Conservation (phyloP, 306 rosid genomes). For the Aeschynomene evenia region DNA sequence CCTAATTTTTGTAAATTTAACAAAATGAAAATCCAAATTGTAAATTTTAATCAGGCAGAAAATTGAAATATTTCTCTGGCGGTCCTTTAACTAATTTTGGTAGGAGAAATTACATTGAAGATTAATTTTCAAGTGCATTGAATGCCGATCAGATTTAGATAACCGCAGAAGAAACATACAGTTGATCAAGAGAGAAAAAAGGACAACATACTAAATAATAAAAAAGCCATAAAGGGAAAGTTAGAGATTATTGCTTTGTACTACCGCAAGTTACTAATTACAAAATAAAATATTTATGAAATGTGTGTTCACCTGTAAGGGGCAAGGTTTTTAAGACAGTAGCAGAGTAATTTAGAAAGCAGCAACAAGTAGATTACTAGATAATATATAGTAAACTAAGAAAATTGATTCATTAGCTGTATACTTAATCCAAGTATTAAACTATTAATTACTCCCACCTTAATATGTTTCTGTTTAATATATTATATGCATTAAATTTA, state of each 20-base stretch:
- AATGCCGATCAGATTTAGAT: background rate
- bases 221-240: background rate
- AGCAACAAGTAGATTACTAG: background rate
- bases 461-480: background rate
- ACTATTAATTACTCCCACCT: background rate
- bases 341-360: background rate
- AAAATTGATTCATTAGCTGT: too few species aligned
- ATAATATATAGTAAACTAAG: background rate
- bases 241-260: background rate
- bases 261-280: background rate
- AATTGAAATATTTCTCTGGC: background rate
- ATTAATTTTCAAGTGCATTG: constrained; percentile 4
- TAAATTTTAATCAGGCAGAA: background rate
- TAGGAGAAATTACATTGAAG: background rate
- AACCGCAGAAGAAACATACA: background rate
- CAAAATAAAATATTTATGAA: constrained; percentile 7
- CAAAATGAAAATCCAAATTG: background rate
- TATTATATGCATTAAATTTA: background rate
- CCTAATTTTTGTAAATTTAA: background rate
- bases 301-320: background rate
- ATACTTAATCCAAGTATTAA: background rate
- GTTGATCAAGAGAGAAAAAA: background rate
- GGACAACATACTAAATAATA: background rate
- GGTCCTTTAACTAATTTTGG: background rate
- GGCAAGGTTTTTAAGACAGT: background rate